Percentiles rank a stretch among this genome's conserved stretches.
These are phyloP conservation scores for Lachnellula willkommii DNA, from an alignment of 2,329 filamentous ascomycete genomes.

Conservation along the genomic window DNA sequence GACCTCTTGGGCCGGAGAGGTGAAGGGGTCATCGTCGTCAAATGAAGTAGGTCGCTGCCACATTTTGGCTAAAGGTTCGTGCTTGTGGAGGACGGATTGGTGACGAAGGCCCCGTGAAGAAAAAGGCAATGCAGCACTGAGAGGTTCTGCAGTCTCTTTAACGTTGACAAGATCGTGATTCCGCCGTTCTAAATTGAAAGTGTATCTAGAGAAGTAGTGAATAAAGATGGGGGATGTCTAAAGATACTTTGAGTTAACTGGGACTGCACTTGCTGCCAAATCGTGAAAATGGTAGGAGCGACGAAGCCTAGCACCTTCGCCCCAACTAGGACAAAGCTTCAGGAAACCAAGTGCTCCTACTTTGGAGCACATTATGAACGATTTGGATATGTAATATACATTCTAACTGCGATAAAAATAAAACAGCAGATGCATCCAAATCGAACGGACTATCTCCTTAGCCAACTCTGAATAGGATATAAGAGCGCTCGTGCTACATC, in stretches of 20 bases:
- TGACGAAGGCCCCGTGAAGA: neutral
- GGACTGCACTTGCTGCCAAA: no score
- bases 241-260: no score
- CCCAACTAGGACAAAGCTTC: no score
- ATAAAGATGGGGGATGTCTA: no score
- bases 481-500: conserved; percentile 22
- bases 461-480: conserved; percentile 17
- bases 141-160: no score
- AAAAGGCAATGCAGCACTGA: neutral
- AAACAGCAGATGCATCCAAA: no score
- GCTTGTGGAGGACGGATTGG: neutral
- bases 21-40: conserved; percentile 25
- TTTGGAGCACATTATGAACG: neutral
- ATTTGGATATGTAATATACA: neutral
- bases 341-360: no score
- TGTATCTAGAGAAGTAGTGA: no score
- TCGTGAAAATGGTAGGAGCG: no score
- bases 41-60: conserved; percentile 13
- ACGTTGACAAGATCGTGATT: no score
- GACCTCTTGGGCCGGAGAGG: conserved; percentile 10
- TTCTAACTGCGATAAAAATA: neutral
- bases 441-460: neutral
- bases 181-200: no score
- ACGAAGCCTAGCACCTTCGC: no score
- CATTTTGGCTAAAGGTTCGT: conserved; percentile 10